A percentile compares a stretch with the other conserved stretches of the same genome.
Evolutionary conservation across 371 early-diverging fungal species (phyloP).

Genomic region (Furculomyces boomerangus): DNA sequence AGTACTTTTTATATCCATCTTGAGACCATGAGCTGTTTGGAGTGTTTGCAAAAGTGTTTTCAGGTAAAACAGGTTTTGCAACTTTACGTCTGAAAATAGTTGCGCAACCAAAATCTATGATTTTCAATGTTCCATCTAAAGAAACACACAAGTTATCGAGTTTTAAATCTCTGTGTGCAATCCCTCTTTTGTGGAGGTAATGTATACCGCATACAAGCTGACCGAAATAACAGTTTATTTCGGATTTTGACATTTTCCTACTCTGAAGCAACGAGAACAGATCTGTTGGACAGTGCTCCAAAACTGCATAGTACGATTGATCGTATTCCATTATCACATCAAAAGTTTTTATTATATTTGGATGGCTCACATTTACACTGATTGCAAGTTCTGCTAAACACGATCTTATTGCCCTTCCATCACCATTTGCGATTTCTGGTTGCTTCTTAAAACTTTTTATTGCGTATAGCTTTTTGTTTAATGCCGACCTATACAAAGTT

Average conservation of each 20-base stretch:
- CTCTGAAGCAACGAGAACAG: constrained; percentile 49
- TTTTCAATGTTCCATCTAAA: constrained; percentile 66
- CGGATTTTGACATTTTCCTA: constrained; percentile 10
- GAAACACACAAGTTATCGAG: constrained; percentile 89
- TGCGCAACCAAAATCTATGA: constrained; percentile 95
- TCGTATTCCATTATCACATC: constrained; percentile 35
- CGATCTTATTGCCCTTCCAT: not conserved
- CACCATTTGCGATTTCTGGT: not conserved
- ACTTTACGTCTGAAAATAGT: constrained; percentile 57
- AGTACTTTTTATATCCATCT: not conserved
- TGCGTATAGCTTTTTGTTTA: not conserved
- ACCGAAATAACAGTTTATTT: constrained; percentile 41
- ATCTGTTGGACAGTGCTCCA: constrained; percentile 65
- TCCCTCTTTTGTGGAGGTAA: constrained; percentile 77
- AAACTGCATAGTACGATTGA: constrained; percentile 39
- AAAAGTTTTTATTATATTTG: constrained; percentile 17
- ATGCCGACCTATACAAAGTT: not conserved
- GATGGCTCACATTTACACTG: constrained; percentile 14
- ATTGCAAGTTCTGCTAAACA: constrained; percentile 15
- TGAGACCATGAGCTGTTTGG: not conserved
- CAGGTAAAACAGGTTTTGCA: not conserved
- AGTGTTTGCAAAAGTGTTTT: not conserved
- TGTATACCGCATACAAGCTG: constrained; percentile 77
- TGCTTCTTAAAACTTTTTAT: constrained; percentile 2
- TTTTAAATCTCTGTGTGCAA: constrained; percentile 82